These are phyloP conservation scores for Solioccasus polychromus DNA, from an alignment of 768 basidiomycete genomes.

Conservation along the genomic window DNA sequence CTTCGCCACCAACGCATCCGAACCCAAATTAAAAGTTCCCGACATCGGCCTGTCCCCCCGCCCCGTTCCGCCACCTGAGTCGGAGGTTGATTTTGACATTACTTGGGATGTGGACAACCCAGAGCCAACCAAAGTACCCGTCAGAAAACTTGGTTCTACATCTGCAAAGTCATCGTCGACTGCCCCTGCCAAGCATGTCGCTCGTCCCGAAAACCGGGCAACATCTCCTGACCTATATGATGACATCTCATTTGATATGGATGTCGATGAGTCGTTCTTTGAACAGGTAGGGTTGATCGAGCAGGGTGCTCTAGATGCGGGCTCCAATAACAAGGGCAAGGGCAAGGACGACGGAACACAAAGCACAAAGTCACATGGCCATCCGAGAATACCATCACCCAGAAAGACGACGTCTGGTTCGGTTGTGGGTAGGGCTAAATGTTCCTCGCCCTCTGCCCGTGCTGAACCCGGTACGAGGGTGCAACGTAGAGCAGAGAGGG, in stretches of 20 bases:
- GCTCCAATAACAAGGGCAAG: slow-evolving; percentile 17
- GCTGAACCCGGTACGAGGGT: slow-evolving; percentile 16
- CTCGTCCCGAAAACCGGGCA: slow-evolving; percentile 9
- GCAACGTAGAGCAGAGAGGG: slow-evolving; percentile 8
- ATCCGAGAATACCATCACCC: neutral
- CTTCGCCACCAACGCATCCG: slow-evolving; percentile 12
- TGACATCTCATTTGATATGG: slow-evolving; percentile 35
- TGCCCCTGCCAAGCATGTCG: neutral
- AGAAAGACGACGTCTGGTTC: slow-evolving; percentile 6
- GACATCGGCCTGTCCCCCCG: slow-evolving; percentile 32
- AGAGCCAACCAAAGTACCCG: slow-evolving; percentile 12
- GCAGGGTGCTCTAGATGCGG: slow-evolving; percentile 14
- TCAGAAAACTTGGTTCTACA: slow-evolving; percentile 7
- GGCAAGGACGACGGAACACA: slow-evolving; percentile 16
- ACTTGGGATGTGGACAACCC: slow-evolving; percentile 33
- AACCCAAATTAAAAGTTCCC: slow-evolving; percentile 13
- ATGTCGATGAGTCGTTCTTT: slow-evolving; percentile 39
- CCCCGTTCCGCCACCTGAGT: slow-evolving; percentile 19
- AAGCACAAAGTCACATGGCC: neutral
- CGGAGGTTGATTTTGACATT: slow-evolving; percentile 18
- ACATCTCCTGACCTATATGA: slow-evolving; percentile 29
- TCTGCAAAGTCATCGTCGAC: slow-evolving; percentile 3
- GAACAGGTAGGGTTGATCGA: slow-evolving; percentile 34
- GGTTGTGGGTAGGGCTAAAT: slow-evolving; percentile 16
- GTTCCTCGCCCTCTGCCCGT: slow-evolving; percentile 7